Base-by-base conservation (phyloP, 2,329 filamentous ascomycete species). In the Fusarium sacchari region DNA sequence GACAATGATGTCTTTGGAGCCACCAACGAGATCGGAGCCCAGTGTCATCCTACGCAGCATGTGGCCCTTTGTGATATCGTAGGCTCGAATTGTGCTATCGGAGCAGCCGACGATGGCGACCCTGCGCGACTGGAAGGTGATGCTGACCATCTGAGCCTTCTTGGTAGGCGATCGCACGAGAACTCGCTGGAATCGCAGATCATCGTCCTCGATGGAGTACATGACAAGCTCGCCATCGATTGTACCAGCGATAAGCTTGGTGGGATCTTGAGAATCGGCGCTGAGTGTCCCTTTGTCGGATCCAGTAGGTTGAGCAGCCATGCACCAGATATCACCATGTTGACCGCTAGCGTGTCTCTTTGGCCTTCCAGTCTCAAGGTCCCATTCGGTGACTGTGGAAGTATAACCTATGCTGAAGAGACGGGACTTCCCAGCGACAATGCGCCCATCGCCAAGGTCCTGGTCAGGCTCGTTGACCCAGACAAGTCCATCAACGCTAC, bases 391-490 rank as follows among this genome's bases (percentile, higher is more conserved):
- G 52, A 99, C 91, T 30, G 92, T 93, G 59, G 93, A 94, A 26
- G 95, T 97, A 81, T 96, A 97, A 64, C 96, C 96, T 80, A 98
- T 97, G 83, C 96, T 98, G 85, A 99, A 99, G 46, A 99, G 89
- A 67, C 96, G 91, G 78, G 96, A 88, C 77, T 89, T 92, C 60
- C 95, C 96, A 32, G 91, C 83, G 24, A 91, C 82, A 71, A 87
- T 85, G 71, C 88, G 89, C 32, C 90, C 91, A 69, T 90, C 86
- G 46, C 86, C 87, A 63, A 92, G 87, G 62, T 90, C 86, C 78
- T 94, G 92, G 70, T 94, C 91, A 12, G 94, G 91, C 79, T 97
- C 95, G 64, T 94, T 94, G 44, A 93, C 94, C 96, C 96, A 99
- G 44, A 92, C 92, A 32, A 99, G 87, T 13, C 94, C 94, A 83